Percentiles rank a stretch among this genome's conserved stretches.
phyloP scores from a whole-genome alignment of 805 yeast genomes.

The Candida krabiensis region DNA sequence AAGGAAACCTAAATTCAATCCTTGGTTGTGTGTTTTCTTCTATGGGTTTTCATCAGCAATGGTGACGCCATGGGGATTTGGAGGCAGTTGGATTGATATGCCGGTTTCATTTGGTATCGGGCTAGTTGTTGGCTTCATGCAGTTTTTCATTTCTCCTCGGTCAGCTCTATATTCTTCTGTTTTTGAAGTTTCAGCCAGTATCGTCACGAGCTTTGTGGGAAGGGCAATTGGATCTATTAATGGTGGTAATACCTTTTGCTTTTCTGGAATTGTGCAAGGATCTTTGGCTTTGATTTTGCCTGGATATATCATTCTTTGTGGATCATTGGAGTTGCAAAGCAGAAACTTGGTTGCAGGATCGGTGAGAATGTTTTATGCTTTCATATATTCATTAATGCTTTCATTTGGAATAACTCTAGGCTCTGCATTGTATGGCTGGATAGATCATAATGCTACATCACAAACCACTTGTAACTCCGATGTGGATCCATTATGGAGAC shows the following conservation, averaged over 20 bases:
- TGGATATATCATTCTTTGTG: constrained; percentile 90
- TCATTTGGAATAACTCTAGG: constrained; percentile 95
- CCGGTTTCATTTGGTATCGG: constrained; percentile 85
- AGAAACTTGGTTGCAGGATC: constrained; percentile 90
- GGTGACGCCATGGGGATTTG: constrained; percentile 86
- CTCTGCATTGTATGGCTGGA: constrained; percentile 94
- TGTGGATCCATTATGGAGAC: constrained; percentile 58
- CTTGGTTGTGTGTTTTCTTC: constrained; percentile 75
- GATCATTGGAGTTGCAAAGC: constrained; percentile 87
- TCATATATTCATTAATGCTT: constrained; percentile 84
- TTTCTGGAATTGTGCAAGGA: constrained; percentile 87
- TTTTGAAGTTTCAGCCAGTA: constrained; percentile 89
- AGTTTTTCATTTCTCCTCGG: constrained; percentile 76
- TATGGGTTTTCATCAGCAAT: constrained; percentile 79
- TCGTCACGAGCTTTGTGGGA: constrained; percentile 82
- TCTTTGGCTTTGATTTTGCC: constrained; percentile 89
- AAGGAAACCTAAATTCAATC: constrained; percentile 60
- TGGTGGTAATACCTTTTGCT: constrained; percentile 68
- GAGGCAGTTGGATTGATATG: constrained; percentile 84
- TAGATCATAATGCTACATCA: constrained; percentile 71
- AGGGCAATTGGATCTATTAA: constrained; percentile 86
- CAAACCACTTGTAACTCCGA: constrained; percentile 54
- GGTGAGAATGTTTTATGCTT: constrained; percentile 95
- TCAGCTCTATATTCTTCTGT: constrained; percentile 84
- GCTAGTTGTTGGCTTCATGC: constrained; percentile 76